Percentiles rank a stretch among this genome's conserved stretches.
These are phyloP conservation scores for Cladobotryum mycophilum DNA, from an alignment of 2,329 filamentous ascomycete species.

Conservation along the genomic window DNA sequence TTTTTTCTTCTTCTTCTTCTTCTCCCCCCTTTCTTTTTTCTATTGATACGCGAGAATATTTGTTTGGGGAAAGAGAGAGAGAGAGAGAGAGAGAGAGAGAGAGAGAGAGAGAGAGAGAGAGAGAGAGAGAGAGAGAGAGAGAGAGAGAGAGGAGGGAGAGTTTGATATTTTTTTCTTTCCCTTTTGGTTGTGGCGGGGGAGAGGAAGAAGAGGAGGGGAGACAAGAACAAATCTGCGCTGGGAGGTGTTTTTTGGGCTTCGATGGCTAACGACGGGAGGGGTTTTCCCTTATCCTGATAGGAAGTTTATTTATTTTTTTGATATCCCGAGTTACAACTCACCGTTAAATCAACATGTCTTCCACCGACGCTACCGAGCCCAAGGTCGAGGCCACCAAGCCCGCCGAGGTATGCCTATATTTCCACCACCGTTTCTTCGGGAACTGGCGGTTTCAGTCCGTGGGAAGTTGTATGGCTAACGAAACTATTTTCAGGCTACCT, in stretches of 20 bases:
- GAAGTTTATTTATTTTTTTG: conserved; percentile 8
- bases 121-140: too few relatives aligned
- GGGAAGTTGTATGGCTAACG: not conserved
- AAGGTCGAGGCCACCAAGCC: conserved; percentile 44
- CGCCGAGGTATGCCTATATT: conserved; percentile 9
- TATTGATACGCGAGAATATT: too few relatives aligned
- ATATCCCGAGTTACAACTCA: conserved; percentile 10
- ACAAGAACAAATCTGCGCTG: not conserved
- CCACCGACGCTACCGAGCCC: conserved; percentile 45
- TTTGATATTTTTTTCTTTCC: not conserved
- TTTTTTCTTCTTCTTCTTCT: not conserved
- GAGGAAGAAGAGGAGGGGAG: not conserved
- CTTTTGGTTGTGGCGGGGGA: not conserved
- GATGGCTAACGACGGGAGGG: conserved; percentile 5
- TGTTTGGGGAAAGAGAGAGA: too few relatives aligned
- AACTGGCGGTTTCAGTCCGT: not conserved
- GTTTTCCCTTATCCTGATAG: not conserved
- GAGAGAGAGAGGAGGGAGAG: not conserved
- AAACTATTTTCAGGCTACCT: conserved; percentile 3
- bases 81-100: too few relatives aligned
- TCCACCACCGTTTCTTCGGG: not conserved
- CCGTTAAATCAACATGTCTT: conserved; percentile 36
- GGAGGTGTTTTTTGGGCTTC: not conserved
- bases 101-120: too few relatives aligned
- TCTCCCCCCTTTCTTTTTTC: not conserved